Base-by-base conservation (phyloP, 1,284 basidiomycete genomes). In the Volvariella volvacea region DNA sequence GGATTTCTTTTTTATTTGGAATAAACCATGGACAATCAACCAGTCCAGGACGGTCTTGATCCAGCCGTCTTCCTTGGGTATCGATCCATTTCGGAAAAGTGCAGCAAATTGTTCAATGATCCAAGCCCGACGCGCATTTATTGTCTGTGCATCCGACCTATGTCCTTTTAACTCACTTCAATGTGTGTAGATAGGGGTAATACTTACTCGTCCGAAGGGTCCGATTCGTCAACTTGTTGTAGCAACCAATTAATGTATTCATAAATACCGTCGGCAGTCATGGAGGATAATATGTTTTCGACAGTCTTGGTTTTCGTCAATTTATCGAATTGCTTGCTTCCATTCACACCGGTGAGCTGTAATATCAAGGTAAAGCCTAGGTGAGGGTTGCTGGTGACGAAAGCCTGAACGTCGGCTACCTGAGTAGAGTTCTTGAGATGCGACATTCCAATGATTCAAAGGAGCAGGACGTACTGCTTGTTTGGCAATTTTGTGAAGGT, bases 221-320 rank as follows among this genome's bases (percentile, higher is more conserved):
- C 68, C 41, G 66, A 62, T n/a, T 73, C 71, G 51, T 80, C 76
- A 32, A 83, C 67, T 50, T 85, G 75, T 12, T 66, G 67, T 28
- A 89, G 67, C 14, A 97, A 68, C 61, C 88, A 84, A 32, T 72
- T 64, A 41, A 94, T 78, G 63, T 94, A 97, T 37, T 70, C 76
- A 51, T 78, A 76, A 48, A 96, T 88, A 7, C 91, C 92, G 1
- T 80, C 72, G 1, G 68, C 66, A 55, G 87, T 80, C 73, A 94
- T 82, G 21, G 79, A 80, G 2, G 80, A 74, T 44, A 98, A 70
- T 47, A 97, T 84, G 3, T 77, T 78, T 63, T 96, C 92, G 34
- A 98, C 80, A 1, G 92, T 96, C 69, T 94, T 96, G 20, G 92
- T 95, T 63, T 84, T 88, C 3, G 94, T 97, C 48, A 96, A 67